phyloP scores from a whole-genome alignment of 345 rosid species.

The Triadica sebifera region DNA sequence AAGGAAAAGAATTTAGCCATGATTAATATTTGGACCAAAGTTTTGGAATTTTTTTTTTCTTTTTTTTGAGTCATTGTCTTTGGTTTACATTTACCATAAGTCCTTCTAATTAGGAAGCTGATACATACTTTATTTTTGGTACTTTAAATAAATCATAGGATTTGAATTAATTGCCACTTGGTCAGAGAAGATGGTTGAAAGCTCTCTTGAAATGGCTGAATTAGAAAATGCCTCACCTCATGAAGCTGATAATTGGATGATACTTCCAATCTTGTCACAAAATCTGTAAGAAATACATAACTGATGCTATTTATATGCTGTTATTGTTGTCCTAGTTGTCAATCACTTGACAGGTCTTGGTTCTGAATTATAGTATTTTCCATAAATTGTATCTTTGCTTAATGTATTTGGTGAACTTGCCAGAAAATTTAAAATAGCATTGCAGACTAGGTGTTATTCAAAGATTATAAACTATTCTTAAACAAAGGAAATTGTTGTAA shows the following conservation, averaged over 20 bases:
- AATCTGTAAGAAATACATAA: constrained; percentile 53
- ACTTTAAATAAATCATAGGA: constrained; percentile 47
- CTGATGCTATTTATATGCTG: not conserved
- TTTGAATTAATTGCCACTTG: constrained; percentile 66
- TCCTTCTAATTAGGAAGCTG: not conserved
- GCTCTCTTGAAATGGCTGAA: constrained; percentile 92
- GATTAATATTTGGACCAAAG: not conserved
- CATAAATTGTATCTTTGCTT: too few species aligned
- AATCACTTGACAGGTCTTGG: too few species aligned
- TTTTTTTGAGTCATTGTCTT: not conserved
- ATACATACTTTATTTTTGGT: constrained; percentile 18
- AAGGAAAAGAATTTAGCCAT: not conserved
- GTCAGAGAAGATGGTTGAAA: constrained; percentile 71
- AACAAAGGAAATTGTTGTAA: too few species aligned
- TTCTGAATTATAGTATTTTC: too few species aligned
- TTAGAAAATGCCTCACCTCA: constrained; percentile 87
- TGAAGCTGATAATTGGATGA: constrained; percentile 83
- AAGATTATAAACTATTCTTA: too few species aligned
- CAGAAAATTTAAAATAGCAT: too few species aligned
- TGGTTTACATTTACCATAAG: not conserved
- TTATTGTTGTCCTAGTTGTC: not conserved
- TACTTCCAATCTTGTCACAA: constrained; percentile 59
- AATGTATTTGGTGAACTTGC: too few species aligned
- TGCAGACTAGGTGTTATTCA: too few species aligned
- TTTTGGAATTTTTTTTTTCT: not conserved